phyloP scores from a whole-genome alignment of 108 stramenopile genomes.

The Skeletonema marinoi region DNA sequence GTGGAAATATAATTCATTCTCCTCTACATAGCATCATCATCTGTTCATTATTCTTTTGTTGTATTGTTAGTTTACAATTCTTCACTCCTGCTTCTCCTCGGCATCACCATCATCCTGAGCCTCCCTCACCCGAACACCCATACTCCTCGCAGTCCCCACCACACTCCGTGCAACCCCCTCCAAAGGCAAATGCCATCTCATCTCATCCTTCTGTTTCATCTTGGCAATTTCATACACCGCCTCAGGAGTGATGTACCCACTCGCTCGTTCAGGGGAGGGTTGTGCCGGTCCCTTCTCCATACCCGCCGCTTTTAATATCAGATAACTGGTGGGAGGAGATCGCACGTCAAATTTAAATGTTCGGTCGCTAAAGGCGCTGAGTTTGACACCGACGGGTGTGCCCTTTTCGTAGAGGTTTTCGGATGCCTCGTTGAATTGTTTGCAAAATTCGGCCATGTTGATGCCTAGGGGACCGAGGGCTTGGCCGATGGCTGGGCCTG shows the following conservation, averaged over 20 bases:
- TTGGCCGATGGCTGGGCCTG: conserved; percentile 93
- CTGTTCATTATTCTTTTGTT: not conserved
- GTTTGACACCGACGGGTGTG: conserved; percentile 70
- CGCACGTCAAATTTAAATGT: conserved; percentile 82
- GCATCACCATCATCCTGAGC: conserved; percentile 21
- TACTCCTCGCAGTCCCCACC: conserved; percentile 78
- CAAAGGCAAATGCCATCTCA: conserved; percentile 76
- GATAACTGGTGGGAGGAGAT: conserved; percentile 84
- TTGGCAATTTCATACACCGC: conserved; percentile 92
- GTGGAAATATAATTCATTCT: not conserved
- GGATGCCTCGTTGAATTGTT: conserved; percentile 91
- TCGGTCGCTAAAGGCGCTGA: conserved; percentile 82
- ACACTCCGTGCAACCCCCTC: conserved; percentile 85
- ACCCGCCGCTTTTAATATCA: conserved; percentile 78
- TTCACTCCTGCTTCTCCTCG: not conserved
- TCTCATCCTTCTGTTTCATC: conserved; percentile 84
- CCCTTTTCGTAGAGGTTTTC: conserved; percentile 70
- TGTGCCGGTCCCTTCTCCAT: conserved; percentile 74
- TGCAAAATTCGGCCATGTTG: conserved; percentile 97
- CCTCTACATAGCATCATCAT: not conserved
- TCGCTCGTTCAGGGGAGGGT: conserved; percentile 56
- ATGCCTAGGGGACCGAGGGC: conserved; percentile 94
- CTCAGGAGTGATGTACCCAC: conserved; percentile 85
- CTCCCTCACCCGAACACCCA: conserved; percentile 72
- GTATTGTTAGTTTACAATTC: not conserved